Conservation (phyloP, 78 protist species). For the Polysphondylium violaceum region DNA sequence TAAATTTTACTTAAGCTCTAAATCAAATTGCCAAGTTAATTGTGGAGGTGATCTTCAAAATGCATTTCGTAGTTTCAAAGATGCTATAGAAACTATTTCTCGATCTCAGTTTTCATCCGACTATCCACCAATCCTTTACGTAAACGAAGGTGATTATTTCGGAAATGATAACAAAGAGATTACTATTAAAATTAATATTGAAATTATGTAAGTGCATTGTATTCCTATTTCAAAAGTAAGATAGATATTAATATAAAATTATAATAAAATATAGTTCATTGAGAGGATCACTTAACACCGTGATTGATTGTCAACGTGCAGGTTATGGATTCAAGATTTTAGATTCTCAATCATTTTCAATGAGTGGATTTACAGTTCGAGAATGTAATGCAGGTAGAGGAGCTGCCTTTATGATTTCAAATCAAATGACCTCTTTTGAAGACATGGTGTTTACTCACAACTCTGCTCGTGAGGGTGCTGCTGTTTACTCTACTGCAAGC, state of each 20-base stretch:
- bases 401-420: neutral
- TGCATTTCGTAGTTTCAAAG: too few relatives aligned
- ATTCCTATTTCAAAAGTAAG: too few relatives aligned
- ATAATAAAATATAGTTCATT: neutral
- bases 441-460: neutral
- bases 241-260: neutral
- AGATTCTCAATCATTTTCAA: neutral
- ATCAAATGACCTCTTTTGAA: neutral
- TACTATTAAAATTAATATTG: too few relatives aligned
- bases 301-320: neutral
- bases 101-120: too few relatives aligned
- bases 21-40: too few relatives aligned
- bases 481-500: neutral
- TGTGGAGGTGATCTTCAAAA: too few relatives aligned
- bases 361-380: neutral
- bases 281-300: neutral
- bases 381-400: neutral
- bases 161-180: too few relatives aligned
- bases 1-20: too few relatives aligned
- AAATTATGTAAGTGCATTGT: too few relatives aligned
- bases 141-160: too few relatives aligned
- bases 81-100: too few relatives aligned
- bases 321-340: neutral
- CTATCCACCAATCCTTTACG: too few relatives aligned
- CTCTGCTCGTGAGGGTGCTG: neutral